These are phyloP conservation scores for Dalbergia cochinchinensis DNA, from an alignment of 306 rosid species.

Conservation along the genomic window DNA sequence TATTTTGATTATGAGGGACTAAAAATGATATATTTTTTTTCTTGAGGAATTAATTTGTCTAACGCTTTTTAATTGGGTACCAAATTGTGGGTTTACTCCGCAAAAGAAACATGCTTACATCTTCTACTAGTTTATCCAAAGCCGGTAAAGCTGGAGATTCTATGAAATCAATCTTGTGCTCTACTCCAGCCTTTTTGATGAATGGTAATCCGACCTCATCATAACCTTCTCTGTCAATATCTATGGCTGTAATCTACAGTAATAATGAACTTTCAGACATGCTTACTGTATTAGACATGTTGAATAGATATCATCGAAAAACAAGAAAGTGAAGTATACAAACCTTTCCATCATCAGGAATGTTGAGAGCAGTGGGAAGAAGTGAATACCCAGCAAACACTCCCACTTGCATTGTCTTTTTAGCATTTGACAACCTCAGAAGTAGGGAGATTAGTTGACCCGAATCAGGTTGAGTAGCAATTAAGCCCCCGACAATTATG, in stretches of 20 bases:
- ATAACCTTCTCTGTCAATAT: constrained; percentile 53
- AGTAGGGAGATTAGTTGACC: constrained; percentile 62
- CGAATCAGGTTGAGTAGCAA: constrained; percentile 59
- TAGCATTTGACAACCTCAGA: constrained; percentile 59
- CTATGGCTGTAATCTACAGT: constrained; percentile 68
- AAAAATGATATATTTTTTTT: too few relatives aligned
- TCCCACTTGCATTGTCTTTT: constrained; percentile 69
- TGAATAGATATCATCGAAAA: too few relatives aligned
- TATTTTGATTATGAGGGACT: too few relatives aligned
- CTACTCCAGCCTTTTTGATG: constrained; percentile 68
- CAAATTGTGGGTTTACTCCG: too few relatives aligned
- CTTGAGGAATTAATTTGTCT: too few relatives aligned
- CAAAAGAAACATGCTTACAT: constrained; percentile 26
- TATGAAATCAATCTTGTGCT: constrained; percentile 68
- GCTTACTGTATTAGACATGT: neutral
- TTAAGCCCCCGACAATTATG: constrained; percentile 42
- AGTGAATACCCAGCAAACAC: constrained; percentile 33
- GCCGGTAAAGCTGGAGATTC: constrained; percentile 64
- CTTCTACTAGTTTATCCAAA: constrained; percentile 61
- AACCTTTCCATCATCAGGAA: too few relatives aligned
- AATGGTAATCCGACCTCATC: constrained; percentile 66
- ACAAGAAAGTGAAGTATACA: too few relatives aligned
- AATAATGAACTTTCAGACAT: neutral
- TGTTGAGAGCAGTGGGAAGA: too few relatives aligned
- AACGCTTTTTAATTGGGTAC: too few relatives aligned